Conservation (phyloP, 805 yeast species). For the Jamesozyma gamospora region DNA sequence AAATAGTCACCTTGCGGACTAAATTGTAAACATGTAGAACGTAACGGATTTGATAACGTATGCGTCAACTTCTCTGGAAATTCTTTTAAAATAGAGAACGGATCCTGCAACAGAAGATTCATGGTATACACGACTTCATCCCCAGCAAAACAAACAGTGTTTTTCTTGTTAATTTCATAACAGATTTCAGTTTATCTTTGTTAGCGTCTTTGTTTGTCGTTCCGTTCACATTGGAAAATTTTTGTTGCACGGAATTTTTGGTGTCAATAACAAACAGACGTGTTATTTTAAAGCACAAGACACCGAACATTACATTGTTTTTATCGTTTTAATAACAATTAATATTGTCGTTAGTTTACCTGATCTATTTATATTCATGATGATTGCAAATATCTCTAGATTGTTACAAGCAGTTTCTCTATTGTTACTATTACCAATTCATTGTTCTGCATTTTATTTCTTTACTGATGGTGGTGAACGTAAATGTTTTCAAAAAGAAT, state of each 20-base stretch:
- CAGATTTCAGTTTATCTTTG: not conserved
- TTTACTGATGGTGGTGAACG: slow-evolving; percentile 43
- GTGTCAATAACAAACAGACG: not conserved
- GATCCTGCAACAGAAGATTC: slow-evolving; percentile 76
- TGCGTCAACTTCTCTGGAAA: slow-evolving; percentile 78
- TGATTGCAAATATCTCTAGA: not conserved
- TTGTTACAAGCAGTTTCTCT: slow-evolving; percentile 1
- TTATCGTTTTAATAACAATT: too few species aligned
- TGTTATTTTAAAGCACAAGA: too few species aligned
- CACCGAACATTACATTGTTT: too few species aligned
- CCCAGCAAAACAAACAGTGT: too few species aligned
- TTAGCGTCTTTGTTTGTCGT: not conserved
- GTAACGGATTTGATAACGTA: slow-evolving; percentile 51
- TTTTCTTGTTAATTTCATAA: too few species aligned
- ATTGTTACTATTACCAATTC: slow-evolving; percentile 15
- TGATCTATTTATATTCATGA: not conserved
- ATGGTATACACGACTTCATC: slow-evolving; percentile 4
- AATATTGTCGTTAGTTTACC: too few species aligned
- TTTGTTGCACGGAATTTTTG: not conserved
- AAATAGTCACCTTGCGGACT: slow-evolving; percentile 73
- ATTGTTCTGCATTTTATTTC: slow-evolving; percentile 37
- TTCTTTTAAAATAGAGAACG: slow-evolving; percentile 84
- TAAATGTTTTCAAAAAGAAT: slow-evolving; percentile 48
- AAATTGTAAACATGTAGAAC: slow-evolving; percentile 57
- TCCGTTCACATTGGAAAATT: not conserved